Evolutionary conservation across 2,329 filamentous ascomycete genomes (phyloP).

Genomic region (Aaosphaeria arxii): DNA sequence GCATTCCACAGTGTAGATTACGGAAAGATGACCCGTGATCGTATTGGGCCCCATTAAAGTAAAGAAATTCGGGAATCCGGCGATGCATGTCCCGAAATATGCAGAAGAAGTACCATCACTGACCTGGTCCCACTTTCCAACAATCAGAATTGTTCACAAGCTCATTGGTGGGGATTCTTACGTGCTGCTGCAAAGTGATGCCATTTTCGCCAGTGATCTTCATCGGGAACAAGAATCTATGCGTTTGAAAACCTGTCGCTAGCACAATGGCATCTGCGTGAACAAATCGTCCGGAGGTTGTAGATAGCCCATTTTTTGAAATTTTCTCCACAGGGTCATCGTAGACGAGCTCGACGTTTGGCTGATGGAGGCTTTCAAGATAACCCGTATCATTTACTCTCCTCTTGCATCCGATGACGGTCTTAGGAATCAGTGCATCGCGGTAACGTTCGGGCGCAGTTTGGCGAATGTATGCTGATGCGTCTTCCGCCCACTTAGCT

Average conservation of each 20-base stretch:
- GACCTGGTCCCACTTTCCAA: too few species aligned
- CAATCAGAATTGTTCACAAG: too few species aligned
- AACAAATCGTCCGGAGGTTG: conserved; percentile 36
- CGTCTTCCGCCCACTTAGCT: conserved; percentile 34
- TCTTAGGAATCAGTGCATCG: conserved; percentile 42
- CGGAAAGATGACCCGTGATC: conserved; percentile 49
- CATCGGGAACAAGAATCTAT: conserved; percentile 47
- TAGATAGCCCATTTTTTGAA: conserved; percentile 37
- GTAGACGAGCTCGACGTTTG: conserved; percentile 43
- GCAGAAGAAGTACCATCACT: conserved; percentile 18
- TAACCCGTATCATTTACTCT: conserved; percentile 50
- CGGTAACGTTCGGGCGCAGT: conserved; percentile 45
- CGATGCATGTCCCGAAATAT: conserved; percentile 51
- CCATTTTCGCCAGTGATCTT: conserved; percentile 45
- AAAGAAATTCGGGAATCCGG: conserved; percentile 49
- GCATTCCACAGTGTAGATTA: conserved; percentile 52
- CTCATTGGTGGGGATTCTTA: conserved; percentile 4
- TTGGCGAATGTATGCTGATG: conserved; percentile 42
- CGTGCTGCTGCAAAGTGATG: conserved; percentile 37
- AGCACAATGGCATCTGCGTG: conserved; percentile 48
- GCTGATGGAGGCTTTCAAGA: conserved; percentile 40
- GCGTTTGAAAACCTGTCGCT: conserved; percentile 50
- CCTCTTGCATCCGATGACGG: conserved; percentile 49
- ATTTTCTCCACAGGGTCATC: conserved; percentile 42
- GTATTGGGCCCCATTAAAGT: conserved; percentile 45